Evolutionary conservation across 352 stramenopile genomes (phyloP), one percentile per base, ranked within the genome.

Genomic region (Globisporangium canariense): DNA sequence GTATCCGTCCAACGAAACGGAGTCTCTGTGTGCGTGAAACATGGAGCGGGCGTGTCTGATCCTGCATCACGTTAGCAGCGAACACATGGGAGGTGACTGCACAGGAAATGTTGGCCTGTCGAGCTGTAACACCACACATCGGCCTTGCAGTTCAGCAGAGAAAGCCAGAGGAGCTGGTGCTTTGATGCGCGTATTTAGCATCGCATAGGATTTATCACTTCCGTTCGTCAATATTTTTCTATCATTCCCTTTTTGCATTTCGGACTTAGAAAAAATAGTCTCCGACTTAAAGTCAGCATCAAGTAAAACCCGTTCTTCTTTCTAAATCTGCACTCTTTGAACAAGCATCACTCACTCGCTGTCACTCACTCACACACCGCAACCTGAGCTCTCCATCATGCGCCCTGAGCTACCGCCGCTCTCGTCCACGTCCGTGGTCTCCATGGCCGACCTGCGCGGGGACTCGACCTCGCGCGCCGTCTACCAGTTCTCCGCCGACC

Each of bases 401-500:
- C 30, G 50, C 7, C 6, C 51, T 16, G 51, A 57, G 51, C 51
- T 57, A 18, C 51, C 30, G 16, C 51, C 51, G 30, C 30, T 57
- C 16, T 43, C 30, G 51, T 57, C 50, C 28, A 40, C 28, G 50
- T 56, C 50, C 3, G n/a, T 38, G 50, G 34, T 25, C 11, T 57
- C 25, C 20, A 38, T 50, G 34, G 34, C n/a, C 36, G 20, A 57
- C 28, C 51, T 34, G 18, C n/a, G 16, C 28, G 11, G 11, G 32
- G 59, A 65, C 38, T 59, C 34, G 60, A 60, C 60, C 49, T 54
- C 60, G 50, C 53, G 50, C 50, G 57, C 60, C 22, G 32, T 13
- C 9, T 51, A 54, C 40, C 36, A 51, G 22, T 65, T 47, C 60
- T 28, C 46, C 4, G 45, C 16, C 11, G 40, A 51, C 16, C n/a